Evolutionary conservation across 2,329 filamentous ascomycete species (phyloP).

Genomic region (Colletotrichum coccodes): DNA sequence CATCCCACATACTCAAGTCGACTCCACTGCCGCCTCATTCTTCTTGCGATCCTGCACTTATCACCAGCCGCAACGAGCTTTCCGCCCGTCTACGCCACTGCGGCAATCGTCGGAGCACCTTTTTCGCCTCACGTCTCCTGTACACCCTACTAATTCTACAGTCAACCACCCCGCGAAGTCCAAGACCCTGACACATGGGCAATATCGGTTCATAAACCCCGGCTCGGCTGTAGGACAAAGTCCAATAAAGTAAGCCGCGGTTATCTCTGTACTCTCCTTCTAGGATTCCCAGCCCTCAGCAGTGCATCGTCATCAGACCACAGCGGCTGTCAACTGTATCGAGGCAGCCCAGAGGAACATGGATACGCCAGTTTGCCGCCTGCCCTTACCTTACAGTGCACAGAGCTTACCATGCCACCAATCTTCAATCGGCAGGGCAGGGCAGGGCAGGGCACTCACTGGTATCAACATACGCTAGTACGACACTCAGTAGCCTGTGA

Average conservation of each 20-base stretch:
- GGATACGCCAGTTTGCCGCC: conserved; percentile 13
- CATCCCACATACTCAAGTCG: conserved; percentile 24
- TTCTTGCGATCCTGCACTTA: background rate
- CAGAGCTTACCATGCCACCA: conserved; percentile 20
- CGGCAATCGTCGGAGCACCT: background rate
- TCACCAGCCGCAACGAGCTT: background rate
- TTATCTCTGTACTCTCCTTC: conserved; percentile 6
- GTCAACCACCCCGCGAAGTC: background rate
- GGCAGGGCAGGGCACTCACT: conserved; percentile 7
- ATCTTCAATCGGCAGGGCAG: conserved; percentile 13
- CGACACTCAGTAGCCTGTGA: background rate
- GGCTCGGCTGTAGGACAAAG: background rate
- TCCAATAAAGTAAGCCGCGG: background rate
- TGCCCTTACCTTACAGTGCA: background rate
- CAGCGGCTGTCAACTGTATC: conserved; percentile 8
- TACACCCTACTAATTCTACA: background rate
- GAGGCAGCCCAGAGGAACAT: background rate
- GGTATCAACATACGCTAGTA: background rate
- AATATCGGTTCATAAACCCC: conserved; percentile 6
- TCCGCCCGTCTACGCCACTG: background rate
- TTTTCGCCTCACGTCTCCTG: background rate
- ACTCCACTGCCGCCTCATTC: conserved; percentile 3
- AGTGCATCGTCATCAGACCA: conserved; percentile 12
- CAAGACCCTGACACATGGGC: background rate
- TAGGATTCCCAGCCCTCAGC: background rate